A percentile compares a stretch with the other conserved stretches of the same genome.
Conservation (phyloP, 352 stramenopile species). For the Phytopythium chamaehyphon region DNA sequence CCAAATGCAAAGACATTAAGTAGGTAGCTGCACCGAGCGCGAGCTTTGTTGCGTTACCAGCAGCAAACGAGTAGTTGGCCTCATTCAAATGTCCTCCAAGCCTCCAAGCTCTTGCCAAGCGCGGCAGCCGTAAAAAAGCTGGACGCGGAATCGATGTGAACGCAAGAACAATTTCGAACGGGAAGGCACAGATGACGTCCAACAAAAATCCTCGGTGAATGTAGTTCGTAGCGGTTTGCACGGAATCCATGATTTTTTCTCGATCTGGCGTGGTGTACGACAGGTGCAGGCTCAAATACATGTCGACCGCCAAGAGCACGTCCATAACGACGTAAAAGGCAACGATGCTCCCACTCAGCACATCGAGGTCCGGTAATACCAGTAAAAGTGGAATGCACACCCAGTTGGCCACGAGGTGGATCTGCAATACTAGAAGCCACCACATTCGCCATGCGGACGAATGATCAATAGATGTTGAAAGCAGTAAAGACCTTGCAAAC, state of each 20-base stretch:
- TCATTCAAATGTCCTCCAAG: constrained; percentile 29
- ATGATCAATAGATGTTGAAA: constrained; percentile 21
- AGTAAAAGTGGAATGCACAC: constrained; percentile 33
- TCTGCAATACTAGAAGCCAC: constrained; percentile 40
- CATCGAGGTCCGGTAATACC: constrained; percentile 29
- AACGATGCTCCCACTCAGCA: constrained; percentile 9
- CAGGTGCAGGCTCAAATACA: constrained; percentile 53
- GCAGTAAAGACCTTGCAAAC: constrained; percentile 10
- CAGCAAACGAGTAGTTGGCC: constrained; percentile 20
- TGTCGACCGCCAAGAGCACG: constrained; percentile 29
- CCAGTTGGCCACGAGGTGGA: constrained; percentile 37
- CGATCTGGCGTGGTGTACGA: constrained; percentile 12
- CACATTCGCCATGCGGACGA: constrained; percentile 25
- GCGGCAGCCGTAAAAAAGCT: constrained; percentile 27
- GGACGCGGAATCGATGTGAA: constrained; percentile 8
- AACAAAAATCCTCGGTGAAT: constrained; percentile 14
- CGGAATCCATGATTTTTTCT: constrained; percentile 22
- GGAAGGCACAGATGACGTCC: constrained; percentile 40
- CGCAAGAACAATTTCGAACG: constrained; percentile 28
- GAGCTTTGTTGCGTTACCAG: constrained; percentile 9
- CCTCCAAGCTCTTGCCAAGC: constrained; percentile 30
- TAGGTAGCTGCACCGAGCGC: constrained; percentile 9
- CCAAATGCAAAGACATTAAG: constrained; percentile 23
- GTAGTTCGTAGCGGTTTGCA: constrained; percentile 25
- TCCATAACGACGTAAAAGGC: constrained; percentile 23